Evolutionary conservation across 768 basidiomycete genomes (phyloP).

Genomic region (Podaxis mareebaensis): DNA sequence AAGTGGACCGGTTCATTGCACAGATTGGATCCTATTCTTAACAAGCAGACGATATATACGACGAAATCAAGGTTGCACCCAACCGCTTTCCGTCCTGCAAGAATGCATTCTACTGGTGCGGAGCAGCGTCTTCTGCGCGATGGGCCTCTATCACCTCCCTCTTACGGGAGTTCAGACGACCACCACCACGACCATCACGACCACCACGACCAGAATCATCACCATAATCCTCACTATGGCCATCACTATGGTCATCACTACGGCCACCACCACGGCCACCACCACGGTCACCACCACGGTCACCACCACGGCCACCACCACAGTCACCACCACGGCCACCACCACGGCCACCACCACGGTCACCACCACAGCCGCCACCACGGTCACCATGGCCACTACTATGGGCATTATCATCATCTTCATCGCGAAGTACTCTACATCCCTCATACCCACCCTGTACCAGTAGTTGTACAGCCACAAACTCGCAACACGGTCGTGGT

Average conservation of each 20-base stretch:
- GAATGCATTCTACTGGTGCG: neutral
- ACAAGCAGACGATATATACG: neutral
- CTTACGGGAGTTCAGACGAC: slow-evolving; percentile 7
- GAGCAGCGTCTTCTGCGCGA: neutral
- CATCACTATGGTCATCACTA: neutral
- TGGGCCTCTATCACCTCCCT: neutral
- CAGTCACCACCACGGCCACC: no score
- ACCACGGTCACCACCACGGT: no score
- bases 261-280: no score
- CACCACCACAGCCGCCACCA: no score
- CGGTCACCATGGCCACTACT: neutral
- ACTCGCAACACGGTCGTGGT: neutral
- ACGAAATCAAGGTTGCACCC: neutral
- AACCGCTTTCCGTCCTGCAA: neutral
- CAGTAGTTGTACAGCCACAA: neutral
- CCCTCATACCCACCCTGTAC: neutral
- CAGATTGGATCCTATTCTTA: no score
- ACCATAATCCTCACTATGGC: neutral
- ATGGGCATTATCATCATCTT: neutral
- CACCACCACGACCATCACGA: no score
- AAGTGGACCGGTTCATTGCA: no score
- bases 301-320: no score
- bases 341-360: no score
- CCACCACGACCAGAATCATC: neutral
- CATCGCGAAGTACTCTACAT: neutral